A percentile compares a stretch with the other conserved stretches of the same genome.
These are phyloP conservation scores for button mushroom (Agaricus bisporus) DNA, from an alignment of 768 basidiomycete species.

Conservation along the genomic window DNA sequence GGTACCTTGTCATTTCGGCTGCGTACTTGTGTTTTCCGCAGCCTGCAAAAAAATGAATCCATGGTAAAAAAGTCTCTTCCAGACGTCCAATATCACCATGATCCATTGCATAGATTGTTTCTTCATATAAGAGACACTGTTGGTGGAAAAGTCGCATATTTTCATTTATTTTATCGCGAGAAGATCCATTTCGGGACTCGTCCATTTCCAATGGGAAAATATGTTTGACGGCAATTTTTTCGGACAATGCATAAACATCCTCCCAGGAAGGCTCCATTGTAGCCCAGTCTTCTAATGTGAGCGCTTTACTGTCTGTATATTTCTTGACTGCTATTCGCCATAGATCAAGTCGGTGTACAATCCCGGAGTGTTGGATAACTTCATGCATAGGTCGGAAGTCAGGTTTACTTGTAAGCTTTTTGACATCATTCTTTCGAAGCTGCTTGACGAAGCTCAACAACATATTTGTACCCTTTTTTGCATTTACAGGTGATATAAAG, in stretches of 20 bases:
- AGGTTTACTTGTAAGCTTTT: constrained; percentile 21
- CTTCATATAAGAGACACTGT: constrained; percentile 34
- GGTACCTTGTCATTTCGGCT: constrained; percentile 19
- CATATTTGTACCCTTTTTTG: constrained; percentile 22
- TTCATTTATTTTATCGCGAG: background rate
- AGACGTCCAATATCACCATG: constrained; percentile 24
- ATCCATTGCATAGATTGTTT: constrained; percentile 28
- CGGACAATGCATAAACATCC: background rate
- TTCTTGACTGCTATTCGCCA: constrained; percentile 21
- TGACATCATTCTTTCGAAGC: background rate
- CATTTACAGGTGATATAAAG: constrained; percentile 14
- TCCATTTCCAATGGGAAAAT: background rate
- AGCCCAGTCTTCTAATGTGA: background rate
- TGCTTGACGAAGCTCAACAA: background rate
- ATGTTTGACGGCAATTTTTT: background rate
- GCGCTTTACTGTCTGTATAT: background rate
- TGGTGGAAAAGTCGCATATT: constrained; percentile 16
- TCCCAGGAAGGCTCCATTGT: background rate
- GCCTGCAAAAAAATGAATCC: constrained; percentile 23
- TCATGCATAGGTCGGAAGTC: constrained; percentile 31
- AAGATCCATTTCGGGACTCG: background rate
- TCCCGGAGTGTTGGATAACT: constrained; percentile 23
- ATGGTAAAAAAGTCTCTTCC: constrained; percentile 19
- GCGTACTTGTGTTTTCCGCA: constrained; percentile 31
- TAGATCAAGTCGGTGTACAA: constrained; percentile 19